Conservation (phyloP, 1,284 basidiomycete species). For the Mycosarcoma maydis region DNA sequence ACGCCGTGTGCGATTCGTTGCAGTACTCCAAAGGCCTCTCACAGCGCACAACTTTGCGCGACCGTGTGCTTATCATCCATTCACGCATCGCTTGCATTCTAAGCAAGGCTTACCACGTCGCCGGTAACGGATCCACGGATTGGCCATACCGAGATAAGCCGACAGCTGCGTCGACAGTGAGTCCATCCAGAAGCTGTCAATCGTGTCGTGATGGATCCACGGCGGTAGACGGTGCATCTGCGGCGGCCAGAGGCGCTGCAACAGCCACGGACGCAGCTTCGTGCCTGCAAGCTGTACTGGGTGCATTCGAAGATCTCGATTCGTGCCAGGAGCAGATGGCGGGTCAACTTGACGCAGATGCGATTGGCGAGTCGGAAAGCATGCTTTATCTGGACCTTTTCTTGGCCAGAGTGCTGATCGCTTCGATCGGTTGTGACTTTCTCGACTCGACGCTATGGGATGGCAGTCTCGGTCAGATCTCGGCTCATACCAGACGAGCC, state of each 20-base stretch:
- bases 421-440: slow-evolving; percentile 36
- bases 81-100: slow-evolving; percentile 28
- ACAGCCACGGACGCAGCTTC: slow-evolving; percentile 13
- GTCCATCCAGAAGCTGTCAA: slow-evolving; percentile 15
- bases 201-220: slow-evolving; percentile 19
- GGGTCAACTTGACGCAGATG: slow-evolving; percentile 21
- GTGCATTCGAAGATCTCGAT: slow-evolving; percentile 30
- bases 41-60: slow-evolving; percentile 28
- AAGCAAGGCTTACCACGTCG: slow-evolving; percentile 36
- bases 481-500: neutral
- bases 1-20: slow-evolving; percentile 30
- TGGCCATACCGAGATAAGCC: slow-evolving; percentile 6
- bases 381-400: slow-evolving; percentile 37
- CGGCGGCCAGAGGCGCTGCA: neutral
- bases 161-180: slow-evolving; percentile 2
- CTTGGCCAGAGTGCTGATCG: slow-evolving; percentile 25
- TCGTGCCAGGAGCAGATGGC: slow-evolving; percentile 41
- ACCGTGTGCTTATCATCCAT: slow-evolving; percentile 29
- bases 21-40: slow-evolving; percentile 23
- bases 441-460: slow-evolving; percentile 41
- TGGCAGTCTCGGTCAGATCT: slow-evolving; percentile 24
- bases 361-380: slow-evolving; percentile 26
- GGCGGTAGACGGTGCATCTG: neutral
- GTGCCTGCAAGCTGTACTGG: slow-evolving; percentile 15
- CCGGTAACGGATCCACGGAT: slow-evolving; percentile 13